phyloP scores from a whole-genome alignment of 768 basidiomycete genomes.

The Lactarius deliciosus region DNA sequence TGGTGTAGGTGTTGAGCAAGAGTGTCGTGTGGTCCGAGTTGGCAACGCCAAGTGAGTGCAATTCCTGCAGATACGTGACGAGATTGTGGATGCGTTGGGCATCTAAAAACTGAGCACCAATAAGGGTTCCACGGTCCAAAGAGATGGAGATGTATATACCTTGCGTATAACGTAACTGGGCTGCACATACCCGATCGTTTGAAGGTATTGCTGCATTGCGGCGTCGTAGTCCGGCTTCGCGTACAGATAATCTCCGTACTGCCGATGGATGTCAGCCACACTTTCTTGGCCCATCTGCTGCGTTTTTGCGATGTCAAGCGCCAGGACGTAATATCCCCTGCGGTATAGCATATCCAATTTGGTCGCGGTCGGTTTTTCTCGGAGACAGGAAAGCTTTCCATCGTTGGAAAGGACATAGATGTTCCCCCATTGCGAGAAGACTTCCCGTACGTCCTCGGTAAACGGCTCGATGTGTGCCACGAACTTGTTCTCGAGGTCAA shows the following conservation, averaged over 20 bases:
- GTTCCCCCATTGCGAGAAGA: conserved; percentile 79
- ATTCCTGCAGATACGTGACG: conserved; percentile 92
- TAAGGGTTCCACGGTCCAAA: conserved; percentile 10
- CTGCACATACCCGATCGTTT: conserved; percentile 85
- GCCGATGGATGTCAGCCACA: conserved; percentile 84
- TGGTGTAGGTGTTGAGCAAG: conserved; percentile 95
- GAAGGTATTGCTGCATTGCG: conserved; percentile 88
- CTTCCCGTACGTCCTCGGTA: conserved; percentile 76
- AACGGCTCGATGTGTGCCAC: conserved; percentile 83
- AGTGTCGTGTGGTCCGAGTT: conserved; percentile 97
- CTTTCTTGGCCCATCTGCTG: conserved; percentile 70
- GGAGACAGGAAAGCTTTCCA: conserved; percentile 67
- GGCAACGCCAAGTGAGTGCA: conserved; percentile 86
- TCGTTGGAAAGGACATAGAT: conserved; percentile 79
- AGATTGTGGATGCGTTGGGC: conserved; percentile 95
- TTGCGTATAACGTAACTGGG: conserved; percentile 98
- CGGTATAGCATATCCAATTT: conserved; percentile 86
- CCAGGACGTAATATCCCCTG: conserved; percentile 74
- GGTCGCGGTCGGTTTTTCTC: conserved; percentile 77
- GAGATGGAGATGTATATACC: conserved; percentile 42
- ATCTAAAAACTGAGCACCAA: conserved; percentile 74
- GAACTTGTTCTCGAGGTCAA: conserved; percentile 91
- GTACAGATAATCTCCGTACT: conserved; percentile 92
- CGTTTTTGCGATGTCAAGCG: conserved; percentile 78
- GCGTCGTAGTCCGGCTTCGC: conserved; percentile 88